Evolutionary conservation across 352 stramenopile species (phyloP).

Genomic region (Globisporangium sylvaticum): DNA sequence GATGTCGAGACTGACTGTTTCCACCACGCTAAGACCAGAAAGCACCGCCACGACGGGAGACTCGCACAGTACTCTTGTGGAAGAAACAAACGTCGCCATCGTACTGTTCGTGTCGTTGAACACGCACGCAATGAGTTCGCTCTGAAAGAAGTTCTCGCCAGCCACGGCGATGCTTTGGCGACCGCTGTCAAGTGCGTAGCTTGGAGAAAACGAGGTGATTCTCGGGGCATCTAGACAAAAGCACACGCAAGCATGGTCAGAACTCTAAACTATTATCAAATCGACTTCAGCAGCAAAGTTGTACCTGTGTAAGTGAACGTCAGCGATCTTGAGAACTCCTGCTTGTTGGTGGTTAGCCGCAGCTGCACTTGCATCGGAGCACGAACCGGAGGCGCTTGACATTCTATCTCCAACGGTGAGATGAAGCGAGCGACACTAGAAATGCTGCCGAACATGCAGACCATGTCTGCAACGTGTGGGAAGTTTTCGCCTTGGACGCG

Average conservation of each 20-base stretch:
- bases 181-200: slow-evolving; percentile 21
- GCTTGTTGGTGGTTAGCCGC: slow-evolving; percentile 46
- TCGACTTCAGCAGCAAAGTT: background rate
- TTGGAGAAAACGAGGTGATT: slow-evolving; percentile 24
- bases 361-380: slow-evolving; percentile 22
- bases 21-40: background rate
- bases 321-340: slow-evolving; percentile 43
- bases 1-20: slow-evolving; percentile 21
- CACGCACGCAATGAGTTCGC: slow-evolving; percentile 26
- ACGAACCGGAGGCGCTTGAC: slow-evolving; percentile 15
- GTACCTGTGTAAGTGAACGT: slow-evolving; percentile 52
- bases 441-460: slow-evolving; percentile 34
- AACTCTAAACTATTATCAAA: background rate
- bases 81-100: slow-evolving; percentile 20
- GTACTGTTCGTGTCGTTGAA: slow-evolving; percentile 38
- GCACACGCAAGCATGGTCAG: background rate
- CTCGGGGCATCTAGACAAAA: slow-evolving; percentile 25
- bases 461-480: slow-evolving; percentile 20
- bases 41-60: slow-evolving; percentile 22
- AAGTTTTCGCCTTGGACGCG: slow-evolving; percentile 31
- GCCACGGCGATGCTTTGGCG: slow-evolving; percentile 24
- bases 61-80: slow-evolving; percentile 24
- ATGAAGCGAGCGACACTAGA: slow-evolving; percentile 19
- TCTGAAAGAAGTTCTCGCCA: slow-evolving; percentile 32
- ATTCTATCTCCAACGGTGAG: slow-evolving; percentile 25